phyloP scores from a whole-genome alignment of 2,329 filamentous ascomycete species.

The Bipolaris sorokiniana region DNA sequence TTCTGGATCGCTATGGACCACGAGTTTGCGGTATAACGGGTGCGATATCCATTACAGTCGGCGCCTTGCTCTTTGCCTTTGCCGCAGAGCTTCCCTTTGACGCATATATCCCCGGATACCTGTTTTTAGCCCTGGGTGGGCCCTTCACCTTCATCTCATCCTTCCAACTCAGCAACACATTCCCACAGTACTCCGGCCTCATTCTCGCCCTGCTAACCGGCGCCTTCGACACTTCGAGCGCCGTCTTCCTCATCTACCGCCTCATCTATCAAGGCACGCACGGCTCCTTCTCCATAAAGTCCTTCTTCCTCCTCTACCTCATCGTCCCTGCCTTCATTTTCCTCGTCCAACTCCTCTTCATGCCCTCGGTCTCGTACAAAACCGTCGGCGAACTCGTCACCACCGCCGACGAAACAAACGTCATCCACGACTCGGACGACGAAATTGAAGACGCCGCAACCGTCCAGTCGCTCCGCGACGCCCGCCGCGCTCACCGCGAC shows the following conservation, averaged over 20 bases:
- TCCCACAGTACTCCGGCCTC: constrained; percentile 57
- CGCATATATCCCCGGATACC: constrained; percentile 61
- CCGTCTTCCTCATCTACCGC: constrained; percentile 56
- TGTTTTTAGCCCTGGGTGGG: constrained; percentile 58
- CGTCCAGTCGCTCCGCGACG: constrained; percentile 56
- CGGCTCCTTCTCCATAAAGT: constrained; percentile 53
- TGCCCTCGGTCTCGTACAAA: constrained; percentile 57
- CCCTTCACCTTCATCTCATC: constrained; percentile 60
- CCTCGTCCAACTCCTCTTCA: constrained; percentile 54
- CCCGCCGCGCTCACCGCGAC: constrained; percentile 66
- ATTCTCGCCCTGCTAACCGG: constrained; percentile 59
- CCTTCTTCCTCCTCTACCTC: constrained; percentile 58
- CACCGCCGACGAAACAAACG: constrained; percentile 63
- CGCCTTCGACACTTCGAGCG: constrained; percentile 58
- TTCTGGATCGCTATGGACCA: constrained; percentile 83
- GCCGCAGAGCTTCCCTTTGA: constrained; percentile 71
- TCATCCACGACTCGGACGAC: constrained; percentile 62
- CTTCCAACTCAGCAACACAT: constrained; percentile 59
- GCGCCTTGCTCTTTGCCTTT: constrained; percentile 75
- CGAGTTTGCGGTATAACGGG: constrained; percentile 76
- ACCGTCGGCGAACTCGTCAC: constrained; percentile 78
- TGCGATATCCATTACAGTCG: constrained; percentile 69
- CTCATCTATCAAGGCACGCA: constrained; percentile 54
- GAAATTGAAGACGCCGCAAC: constrained; percentile 58
- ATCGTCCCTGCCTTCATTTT: constrained; percentile 55